Evolutionary conservation across 2,329 filamentous ascomycete genomes (phyloP).

Genomic region (Neophaeococcomyces aloes): DNA sequence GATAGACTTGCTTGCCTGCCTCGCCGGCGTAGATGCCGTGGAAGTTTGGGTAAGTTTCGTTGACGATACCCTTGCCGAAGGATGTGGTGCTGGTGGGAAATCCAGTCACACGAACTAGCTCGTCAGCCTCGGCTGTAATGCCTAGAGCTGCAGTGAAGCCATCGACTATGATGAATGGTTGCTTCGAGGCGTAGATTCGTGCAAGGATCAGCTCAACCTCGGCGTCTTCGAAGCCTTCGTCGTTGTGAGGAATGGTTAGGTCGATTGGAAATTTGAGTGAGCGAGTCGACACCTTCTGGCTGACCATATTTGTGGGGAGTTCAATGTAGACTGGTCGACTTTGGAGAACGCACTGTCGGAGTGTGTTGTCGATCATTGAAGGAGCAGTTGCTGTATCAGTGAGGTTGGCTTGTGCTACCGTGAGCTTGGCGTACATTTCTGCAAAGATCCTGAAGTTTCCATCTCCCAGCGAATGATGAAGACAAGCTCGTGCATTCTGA

Average conservation of each 20-base stretch:
- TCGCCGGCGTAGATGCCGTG: conserved; percentile 41
- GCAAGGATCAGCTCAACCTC: conserved; percentile 25
- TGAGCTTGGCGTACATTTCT: conserved; percentile 41
- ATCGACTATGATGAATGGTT: conserved; percentile 44
- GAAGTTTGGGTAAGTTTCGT: conserved; percentile 39
- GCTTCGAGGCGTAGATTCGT: conserved; percentile 36
- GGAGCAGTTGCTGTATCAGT: conserved; percentile 37
- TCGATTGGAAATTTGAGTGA: conserved; percentile 14
- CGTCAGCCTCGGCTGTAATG: conserved; percentile 34
- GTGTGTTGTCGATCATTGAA: conserved; percentile 41
- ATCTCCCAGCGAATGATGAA: conserved; percentile 33
- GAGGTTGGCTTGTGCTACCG: conserved; percentile 40
- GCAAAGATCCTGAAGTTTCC: conserved; percentile 44
- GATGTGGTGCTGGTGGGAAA: conserved; percentile 41
- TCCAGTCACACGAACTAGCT: conserved; percentile 33
- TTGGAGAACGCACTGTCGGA: conserved; percentile 42
- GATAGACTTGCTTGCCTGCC: conserved; percentile 29
- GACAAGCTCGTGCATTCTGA: conserved; percentile 15
- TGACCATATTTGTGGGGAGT: conserved; percentile 32
- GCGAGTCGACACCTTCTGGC: conserved; percentile 12
- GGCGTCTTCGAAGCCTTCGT: conserved; percentile 20
- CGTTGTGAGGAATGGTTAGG: conserved; percentile 14
- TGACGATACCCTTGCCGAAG: conserved; percentile 42
- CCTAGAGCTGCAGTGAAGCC: conserved; percentile 37
- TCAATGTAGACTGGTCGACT: conserved; percentile 49